Conservation (phyloP, 2,329 filamentous ascomycete species). For the Trichoderma aggressivum region DNA sequence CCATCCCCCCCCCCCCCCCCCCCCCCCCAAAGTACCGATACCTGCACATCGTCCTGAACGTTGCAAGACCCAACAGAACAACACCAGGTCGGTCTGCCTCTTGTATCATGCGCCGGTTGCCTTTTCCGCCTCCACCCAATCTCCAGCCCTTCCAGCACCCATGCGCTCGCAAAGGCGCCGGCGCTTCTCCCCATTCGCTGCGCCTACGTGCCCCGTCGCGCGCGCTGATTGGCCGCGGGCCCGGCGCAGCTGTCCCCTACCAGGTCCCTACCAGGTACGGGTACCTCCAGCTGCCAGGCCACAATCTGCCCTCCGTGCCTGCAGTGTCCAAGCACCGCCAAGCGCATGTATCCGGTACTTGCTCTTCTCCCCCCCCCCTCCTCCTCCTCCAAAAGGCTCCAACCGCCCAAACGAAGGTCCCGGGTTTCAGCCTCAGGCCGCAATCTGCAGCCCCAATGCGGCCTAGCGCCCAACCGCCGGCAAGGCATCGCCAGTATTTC, state of each 20-base stretch:
- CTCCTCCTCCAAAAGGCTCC: background rate
- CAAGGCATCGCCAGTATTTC: background rate
- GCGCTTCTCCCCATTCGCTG: constrained; percentile 14
- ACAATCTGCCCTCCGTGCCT: background rate
- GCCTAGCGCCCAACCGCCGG: background rate
- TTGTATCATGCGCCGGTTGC: constrained; percentile 12
- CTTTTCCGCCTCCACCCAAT: constrained; percentile 7
- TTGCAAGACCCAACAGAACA: background rate
- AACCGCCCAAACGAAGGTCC: background rate
- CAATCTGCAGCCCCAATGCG: background rate
- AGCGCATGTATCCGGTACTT: background rate
- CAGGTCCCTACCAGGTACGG: background rate
- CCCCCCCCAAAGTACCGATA: background rate
- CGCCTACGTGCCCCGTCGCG: constrained; percentile 1
- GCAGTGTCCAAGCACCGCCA: background rate
- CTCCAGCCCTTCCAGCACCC: background rate
- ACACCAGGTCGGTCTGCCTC: background rate
- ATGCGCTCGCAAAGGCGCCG: background rate
- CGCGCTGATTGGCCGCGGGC: constrained; percentile 2
- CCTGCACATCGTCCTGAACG: background rate
- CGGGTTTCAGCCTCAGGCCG: constrained; percentile 14
- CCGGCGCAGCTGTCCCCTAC: background rate
- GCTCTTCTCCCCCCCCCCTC: background rate
- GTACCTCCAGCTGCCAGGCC: background rate
- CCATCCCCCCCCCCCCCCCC: background rate